phyloP scores from a whole-genome alignment of 192 early-diverging fungal species.

The Rhizoclosmatium globosum region DNA sequence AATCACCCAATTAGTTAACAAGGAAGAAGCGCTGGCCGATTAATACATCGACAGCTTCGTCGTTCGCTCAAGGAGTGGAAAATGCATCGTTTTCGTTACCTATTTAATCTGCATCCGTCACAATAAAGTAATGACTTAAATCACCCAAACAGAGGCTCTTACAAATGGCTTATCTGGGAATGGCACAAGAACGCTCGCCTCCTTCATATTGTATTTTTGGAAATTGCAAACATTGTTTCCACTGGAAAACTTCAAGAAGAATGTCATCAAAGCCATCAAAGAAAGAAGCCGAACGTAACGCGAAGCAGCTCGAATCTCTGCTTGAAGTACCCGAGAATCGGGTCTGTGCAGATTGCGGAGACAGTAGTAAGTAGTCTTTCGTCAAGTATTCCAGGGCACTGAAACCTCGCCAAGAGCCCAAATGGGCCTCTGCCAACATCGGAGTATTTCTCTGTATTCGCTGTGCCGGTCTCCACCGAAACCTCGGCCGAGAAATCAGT shows the following conservation, averaged over 20 bases:
- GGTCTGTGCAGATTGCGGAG: conserved; percentile 55
- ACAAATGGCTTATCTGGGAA: too few relatives aligned
- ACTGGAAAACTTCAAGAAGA: background rate
- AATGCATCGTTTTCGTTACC: too few relatives aligned
- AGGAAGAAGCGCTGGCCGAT: too few relatives aligned
- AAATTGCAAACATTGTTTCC: background rate
- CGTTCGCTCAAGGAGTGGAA: too few relatives aligned
- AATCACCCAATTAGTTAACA: too few relatives aligned
- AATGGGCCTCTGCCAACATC: conserved; percentile 55
- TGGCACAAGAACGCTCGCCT: too few relatives aligned
- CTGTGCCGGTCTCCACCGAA: conserved; percentile 59
- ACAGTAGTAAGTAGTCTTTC: conserved; percentile 32
- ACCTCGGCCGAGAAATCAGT: conserved; percentile 88
- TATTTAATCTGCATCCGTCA: too few relatives aligned
- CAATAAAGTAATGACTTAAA: too few relatives aligned
- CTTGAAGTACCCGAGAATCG: conserved; percentile 55
- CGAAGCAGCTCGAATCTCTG: conserved; percentile 46
- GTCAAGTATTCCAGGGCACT: too few relatives aligned
- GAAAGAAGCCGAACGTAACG: conserved; percentile 30
- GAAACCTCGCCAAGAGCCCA: conserved; percentile 37
- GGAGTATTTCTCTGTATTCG: conserved; percentile 61
- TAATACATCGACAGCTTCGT: too few relatives aligned
- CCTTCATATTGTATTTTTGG: background rate
- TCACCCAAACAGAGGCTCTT: too few relatives aligned
- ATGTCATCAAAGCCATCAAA: conserved; percentile 15